Conservation (phyloP, 73 alveolate species). For the Loxodes magnus region DNA sequence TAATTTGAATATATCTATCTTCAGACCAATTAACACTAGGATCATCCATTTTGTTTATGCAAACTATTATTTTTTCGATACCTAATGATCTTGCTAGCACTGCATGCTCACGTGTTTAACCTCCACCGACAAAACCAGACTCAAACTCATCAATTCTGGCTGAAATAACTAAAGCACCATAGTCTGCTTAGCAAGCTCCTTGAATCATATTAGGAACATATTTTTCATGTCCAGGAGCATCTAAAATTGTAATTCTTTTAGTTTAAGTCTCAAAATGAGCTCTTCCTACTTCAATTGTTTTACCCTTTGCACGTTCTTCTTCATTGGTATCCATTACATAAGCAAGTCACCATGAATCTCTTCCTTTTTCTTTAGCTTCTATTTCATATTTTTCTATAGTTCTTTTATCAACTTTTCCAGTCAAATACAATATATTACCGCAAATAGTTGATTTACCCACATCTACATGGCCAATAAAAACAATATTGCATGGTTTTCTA, state of each 20-base stretch:
- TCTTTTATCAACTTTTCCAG: slow-evolving; percentile 90
- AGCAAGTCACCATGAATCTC: slow-evolving; percentile 96
- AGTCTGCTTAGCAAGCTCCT: slow-evolving; percentile 99
- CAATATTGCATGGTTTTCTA: slow-evolving; percentile 47
- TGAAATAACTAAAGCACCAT: slow-evolving; percentile 85
- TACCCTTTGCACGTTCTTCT: slow-evolving; percentile 96
- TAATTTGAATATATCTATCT: slow-evolving; percentile 82
- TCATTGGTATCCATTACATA: slow-evolving; percentile 96
- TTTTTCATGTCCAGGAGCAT: slow-evolving; percentile 99
- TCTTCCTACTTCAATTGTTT: slow-evolving; percentile 99
- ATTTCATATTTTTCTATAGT: slow-evolving; percentile 85
- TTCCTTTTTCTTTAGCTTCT: slow-evolving; percentile 86
- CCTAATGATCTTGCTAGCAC: slow-evolving; percentile 94
- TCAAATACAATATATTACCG: slow-evolving; percentile 72
- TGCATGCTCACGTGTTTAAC: slow-evolving; percentile 99
- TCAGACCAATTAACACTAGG: slow-evolving; percentile 91
- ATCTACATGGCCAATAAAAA: slow-evolving; percentile 97
- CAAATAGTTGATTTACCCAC: slow-evolving; percentile 96
- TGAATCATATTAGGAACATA: slow-evolving; percentile 98
- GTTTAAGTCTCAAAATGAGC: slow-evolving; percentile 89
- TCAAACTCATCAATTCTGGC: slow-evolving; percentile 99
- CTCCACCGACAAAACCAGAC: slow-evolving; percentile 98
- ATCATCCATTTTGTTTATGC: slow-evolving; percentile 99
- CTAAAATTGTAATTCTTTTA: slow-evolving; percentile 79
- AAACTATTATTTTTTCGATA: slow-evolving; percentile 78